A percentile compares a stretch with the other conserved stretches of the same genome.
Conservation (phyloP, 177 flowering plant genomes). For the Vitis hybrid region DNA sequence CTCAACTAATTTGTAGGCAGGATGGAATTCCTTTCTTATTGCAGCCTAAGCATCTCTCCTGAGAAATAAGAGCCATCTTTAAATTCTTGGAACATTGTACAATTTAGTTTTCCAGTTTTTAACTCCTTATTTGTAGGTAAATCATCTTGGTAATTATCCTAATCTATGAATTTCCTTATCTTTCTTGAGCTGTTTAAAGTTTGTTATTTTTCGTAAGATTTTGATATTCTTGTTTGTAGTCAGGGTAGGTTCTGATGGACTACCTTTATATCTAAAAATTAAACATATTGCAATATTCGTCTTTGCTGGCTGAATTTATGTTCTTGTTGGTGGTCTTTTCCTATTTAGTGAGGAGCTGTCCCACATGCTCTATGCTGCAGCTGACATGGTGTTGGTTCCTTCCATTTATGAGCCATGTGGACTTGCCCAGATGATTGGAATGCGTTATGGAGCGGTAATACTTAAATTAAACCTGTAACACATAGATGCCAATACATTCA, state of each 20-base stretch:
- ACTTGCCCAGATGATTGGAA: slow-evolving; percentile 74
- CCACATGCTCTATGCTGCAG: slow-evolving; percentile 75
- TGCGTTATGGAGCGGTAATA: slow-evolving; percentile 72
- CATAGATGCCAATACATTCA: background rate
- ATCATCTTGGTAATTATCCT: no score
- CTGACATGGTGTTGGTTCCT: slow-evolving; percentile 69
- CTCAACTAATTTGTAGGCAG: background rate
- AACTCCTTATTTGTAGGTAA: no score
- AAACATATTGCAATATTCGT: background rate
- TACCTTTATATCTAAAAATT: background rate
- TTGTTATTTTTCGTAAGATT: no score
- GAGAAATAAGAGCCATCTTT: no score
- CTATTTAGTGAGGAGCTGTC: slow-evolving; percentile 62
- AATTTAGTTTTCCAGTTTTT: no score
- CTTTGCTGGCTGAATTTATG: background rate
- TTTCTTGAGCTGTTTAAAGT: no score
- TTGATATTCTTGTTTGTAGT: no score
- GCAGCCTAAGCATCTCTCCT: background rate
- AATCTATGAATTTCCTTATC: no score
- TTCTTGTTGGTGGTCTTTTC: background rate
- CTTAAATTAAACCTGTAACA: background rate
- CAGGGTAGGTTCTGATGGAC: no score
- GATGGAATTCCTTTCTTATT: background rate
- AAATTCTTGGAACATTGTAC: no score
- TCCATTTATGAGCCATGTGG: slow-evolving; percentile 77